Evolutionary conservation across 495 filamentous ascomycete species (phyloP).

Genomic region (Talaromyces ruber): DNA sequence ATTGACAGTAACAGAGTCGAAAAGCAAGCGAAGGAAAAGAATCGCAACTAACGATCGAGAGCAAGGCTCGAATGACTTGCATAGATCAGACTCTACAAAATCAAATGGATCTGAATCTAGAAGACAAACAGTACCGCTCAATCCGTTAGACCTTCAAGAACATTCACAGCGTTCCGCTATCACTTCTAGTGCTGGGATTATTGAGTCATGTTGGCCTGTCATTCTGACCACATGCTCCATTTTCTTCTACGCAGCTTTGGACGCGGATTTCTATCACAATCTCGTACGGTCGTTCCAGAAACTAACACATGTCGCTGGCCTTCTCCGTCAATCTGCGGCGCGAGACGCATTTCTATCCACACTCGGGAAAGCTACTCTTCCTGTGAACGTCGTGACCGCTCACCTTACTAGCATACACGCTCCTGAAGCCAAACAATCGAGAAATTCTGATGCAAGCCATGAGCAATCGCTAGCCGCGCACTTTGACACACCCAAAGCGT

Average conservation of each 20-base stretch:
- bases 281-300: constrained; percentile 94
- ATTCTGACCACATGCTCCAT: constrained; percentile 90
- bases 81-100: constrained; percentile 23
- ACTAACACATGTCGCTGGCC: constrained; percentile 87
- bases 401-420: constrained; percentile 33
- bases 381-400: constrained; percentile 49
- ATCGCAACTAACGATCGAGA: constrained; percentile 24
- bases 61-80: constrained; percentile 29
- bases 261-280: constrained; percentile 89
- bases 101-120: constrained; percentile 35
- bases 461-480: constrained; percentile 13
- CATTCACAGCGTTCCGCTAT: constrained; percentile 65
- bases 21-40: constrained; percentile 44
- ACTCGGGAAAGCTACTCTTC: constrained; percentile 84
- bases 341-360: constrained; percentile 93
- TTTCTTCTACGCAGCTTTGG: constrained; percentile 82
- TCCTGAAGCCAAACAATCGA: constrained; percentile 29
- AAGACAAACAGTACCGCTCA: constrained; percentile 61
- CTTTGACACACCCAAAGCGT: constrained; percentile 14
- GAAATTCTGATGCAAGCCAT: constrained; percentile 15
- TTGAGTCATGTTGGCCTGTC: constrained; percentile 92
- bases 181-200: constrained; percentile 65
- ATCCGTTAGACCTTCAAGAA: constrained; percentile 64
- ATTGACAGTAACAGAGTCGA: constrained; percentile 61
- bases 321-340: constrained; percentile 75